Evolutionary conservation across 129 eudicot genomes (phyloP), one percentile per base, ranked within the genome.

Genomic region (Flaveria brownii): DNA sequence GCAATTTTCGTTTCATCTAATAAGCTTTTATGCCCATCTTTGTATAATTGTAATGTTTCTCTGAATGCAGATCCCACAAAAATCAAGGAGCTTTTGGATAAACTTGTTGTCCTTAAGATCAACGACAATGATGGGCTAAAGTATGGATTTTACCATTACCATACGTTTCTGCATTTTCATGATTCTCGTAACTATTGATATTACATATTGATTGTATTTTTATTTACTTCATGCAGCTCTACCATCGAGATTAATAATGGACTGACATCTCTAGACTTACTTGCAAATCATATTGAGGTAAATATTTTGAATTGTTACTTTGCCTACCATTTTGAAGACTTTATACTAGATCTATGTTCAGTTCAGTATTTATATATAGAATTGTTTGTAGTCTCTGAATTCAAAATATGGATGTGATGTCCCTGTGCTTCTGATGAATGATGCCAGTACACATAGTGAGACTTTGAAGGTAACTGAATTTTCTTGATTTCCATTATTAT

Each of bases 271-370:
- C 80, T 92, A 14, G 97, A 92, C 79, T 77, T 86, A 61, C 78
- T 86, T 12, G 77, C 85, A 74, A 82, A 82, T 71, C 87, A 86
- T 55, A 88, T 92, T 61, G 92, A 92, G 93, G 97, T 92, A 23
- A n/a, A 50, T 70, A 60, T 18, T 51, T 57, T 23, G 25, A 17
- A 49, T 70, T 26, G 60, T 75, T 18, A 62, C 71, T 41, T 39
- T 13, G 50, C 30, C 12, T 50, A 20, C 23, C 26, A 2, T 9
- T 70, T 54, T 64, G 64, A 55, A 28, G 41, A 74, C 17, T 22
- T 60, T 22, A 25, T 30, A 9, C 30, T 43, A 13, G 65, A 25
- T 83, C 6, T 74, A 14, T 62, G 47, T 66, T 30, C 47, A 17
- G 28, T 71, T 70, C 39, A 71, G 52, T 63, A 0, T 71, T 49